Conservation (phyloP, 2,329 filamentous ascomycete genomes). For the Ceratocystis destructans region DNA sequence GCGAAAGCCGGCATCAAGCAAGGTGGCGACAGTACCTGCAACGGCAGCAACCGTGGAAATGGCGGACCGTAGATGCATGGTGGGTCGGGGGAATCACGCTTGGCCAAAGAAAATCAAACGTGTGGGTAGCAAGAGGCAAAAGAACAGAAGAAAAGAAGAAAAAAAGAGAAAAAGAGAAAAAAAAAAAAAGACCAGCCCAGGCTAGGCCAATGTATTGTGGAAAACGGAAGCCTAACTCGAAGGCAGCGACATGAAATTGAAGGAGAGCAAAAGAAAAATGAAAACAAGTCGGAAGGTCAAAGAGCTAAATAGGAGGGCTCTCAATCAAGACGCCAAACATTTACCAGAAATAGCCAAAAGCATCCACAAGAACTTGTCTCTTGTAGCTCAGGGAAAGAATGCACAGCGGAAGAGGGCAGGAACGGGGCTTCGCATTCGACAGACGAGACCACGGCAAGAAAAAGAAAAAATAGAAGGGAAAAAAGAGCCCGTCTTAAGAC, state of each 20-base stretch:
- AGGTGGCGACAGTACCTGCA: slow-evolving; percentile 11
- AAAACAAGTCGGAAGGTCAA: not conserved
- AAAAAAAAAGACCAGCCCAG: not conserved
- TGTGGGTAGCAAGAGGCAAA: not conserved
- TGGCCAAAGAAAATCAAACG: too few species aligned
- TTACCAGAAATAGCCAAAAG: too few species aligned
- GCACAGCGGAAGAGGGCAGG: not conserved
- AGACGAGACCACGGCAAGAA: too few species aligned
- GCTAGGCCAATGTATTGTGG: not conserved
- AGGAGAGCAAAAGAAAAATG: not conserved
- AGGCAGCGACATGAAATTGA: not conserved
- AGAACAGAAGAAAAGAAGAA: not conserved
- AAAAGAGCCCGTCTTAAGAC: not conserved
- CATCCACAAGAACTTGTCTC: not conserved
- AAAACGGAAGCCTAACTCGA: not conserved
- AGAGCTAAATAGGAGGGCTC: not conserved
- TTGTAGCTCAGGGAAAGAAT: not conserved
- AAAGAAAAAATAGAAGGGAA: not conserved
- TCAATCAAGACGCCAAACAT: not conserved
- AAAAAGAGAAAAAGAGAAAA: not conserved
- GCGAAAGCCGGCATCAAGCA: slow-evolving; percentile 12
- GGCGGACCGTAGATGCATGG: slow-evolving; percentile 14
- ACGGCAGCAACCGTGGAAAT: slow-evolving; percentile 13
- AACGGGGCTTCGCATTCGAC: not conserved
- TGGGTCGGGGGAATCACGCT: not conserved